Conservation (phyloP, 129 eudicot species). For the Arctium minus region DNA sequence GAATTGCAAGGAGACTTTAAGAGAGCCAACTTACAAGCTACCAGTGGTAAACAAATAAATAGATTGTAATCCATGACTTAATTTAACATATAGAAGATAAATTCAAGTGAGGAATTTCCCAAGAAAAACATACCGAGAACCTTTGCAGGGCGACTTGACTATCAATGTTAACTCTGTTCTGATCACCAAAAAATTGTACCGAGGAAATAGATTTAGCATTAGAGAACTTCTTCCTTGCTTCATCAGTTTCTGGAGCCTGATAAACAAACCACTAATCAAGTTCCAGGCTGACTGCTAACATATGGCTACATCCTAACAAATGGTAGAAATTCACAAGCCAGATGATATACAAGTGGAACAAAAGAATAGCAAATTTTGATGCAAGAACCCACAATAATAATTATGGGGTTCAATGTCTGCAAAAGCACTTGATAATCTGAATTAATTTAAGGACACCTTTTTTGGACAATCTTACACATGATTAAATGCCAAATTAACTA, state of each 20-base stretch:
- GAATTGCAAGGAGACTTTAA: neutral
- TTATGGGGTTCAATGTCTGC: no score
- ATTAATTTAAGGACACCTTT: neutral
- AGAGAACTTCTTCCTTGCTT: conserved; percentile 88
- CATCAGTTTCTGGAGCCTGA: conserved; percentile 84
- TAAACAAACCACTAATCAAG: neutral
- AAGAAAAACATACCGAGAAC: conserved; percentile 48
- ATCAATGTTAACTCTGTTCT: conserved; percentile 44
- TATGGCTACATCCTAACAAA: neutral
- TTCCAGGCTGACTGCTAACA: neutral
- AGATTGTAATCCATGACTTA: neutral
- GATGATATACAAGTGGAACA: neutral
- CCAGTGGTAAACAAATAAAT: neutral
- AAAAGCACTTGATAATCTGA: no score
- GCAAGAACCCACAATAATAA: neutral
- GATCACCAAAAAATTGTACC: conserved; percentile 75
- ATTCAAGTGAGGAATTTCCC: neutral
- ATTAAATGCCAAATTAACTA: neutral
- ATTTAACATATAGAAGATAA: neutral
- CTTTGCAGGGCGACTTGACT: conserved; percentile 55
- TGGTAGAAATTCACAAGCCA: neutral
- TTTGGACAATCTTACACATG: neutral
- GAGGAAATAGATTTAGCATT: conserved; percentile 91
- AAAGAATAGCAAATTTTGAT: neutral
- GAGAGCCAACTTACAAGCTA: neutral